Evolutionary conservation across 2,329 filamentous ascomycete genomes (phyloP), one percentile per base, ranked within the genome.

Genomic region (Westerdykella sp.): DNA sequence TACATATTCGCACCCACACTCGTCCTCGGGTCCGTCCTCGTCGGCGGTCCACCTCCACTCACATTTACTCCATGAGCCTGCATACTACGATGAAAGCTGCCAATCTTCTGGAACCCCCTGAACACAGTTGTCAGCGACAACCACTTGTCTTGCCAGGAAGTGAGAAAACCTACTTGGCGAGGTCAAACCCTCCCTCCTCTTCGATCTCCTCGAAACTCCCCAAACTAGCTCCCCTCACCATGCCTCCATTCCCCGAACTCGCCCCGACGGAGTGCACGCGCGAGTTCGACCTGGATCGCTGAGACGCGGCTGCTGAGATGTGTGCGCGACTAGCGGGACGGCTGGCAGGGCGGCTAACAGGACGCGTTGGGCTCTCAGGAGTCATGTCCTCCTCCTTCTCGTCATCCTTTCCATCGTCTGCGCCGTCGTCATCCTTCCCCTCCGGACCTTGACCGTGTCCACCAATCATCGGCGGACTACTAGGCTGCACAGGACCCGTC

Each of bases 81-180:
- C 42, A 65, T 58, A 42, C 47, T 62, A 22, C 58, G 57, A 38
- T 74, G 72, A 50, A 72, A 74, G 2, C 67, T 65, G 22, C 71
- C 71, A 39, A 74, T 74, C 28, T 70, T 70, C 48, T 73, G 70
- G 57, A 74, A 74, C 18, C 72, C 72, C 61, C 71, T 74, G 46
- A 18, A 12, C 35, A 28, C 0, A 13, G 6, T 35, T 22, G 44
- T 64, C 49, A 65, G 54, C 25, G 12, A 32, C 32, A 18, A 4
- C 16, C 32, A 6, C 21, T 10, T 10, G 5, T 16, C 12, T 25
- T 28, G 25, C 25, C n/a, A n/a, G n/a, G n/a, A n/a, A n/a, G 16
- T 13, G 18, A 35, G n/a, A 16, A 32, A 16, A 63, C 70, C 64
- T 61, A 74, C 72, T 73, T 75, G 37, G 68, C 69, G 37, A 75